Evolutionary conservation across 306 rosid species (phyloP).

Genomic region (Abrus precatorius): DNA sequence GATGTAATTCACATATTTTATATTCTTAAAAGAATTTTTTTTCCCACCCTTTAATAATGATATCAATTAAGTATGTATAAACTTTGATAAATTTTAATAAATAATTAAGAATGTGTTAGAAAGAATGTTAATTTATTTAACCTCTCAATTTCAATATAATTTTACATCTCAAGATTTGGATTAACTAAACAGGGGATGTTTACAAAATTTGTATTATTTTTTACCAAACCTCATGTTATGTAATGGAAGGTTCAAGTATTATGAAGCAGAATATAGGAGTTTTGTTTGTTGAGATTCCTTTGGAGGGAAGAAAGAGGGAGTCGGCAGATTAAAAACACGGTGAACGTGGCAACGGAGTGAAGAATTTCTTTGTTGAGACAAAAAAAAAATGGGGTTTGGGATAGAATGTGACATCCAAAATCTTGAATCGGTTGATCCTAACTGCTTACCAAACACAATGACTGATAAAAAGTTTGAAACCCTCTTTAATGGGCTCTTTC

Average conservation of each 20-base stretch:
- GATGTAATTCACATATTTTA: neutral
- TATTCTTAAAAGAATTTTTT: neutral
- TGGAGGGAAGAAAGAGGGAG: conserved; percentile 25
- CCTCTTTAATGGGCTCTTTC: neutral
- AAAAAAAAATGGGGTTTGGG: conserved; percentile 28
- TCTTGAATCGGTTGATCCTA: conserved; percentile 25
- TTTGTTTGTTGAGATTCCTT: conserved; percentile 29
- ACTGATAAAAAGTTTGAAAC: conserved; percentile 30
- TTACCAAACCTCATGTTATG: neutral
- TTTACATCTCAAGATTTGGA: neutral
- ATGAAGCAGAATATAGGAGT: neutral
- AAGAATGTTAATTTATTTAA: too few relatives aligned
- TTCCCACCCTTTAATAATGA: neutral
- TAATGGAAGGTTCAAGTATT: conserved; percentile 5
- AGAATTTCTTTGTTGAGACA: neutral
- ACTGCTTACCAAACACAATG: conserved; percentile 51
- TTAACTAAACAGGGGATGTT: neutral
- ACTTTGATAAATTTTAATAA: too few relatives aligned
- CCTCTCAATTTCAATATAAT: neutral
- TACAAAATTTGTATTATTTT: neutral
- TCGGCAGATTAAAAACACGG: too few relatives aligned
- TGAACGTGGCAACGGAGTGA: neutral
- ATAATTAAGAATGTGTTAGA: too few relatives aligned
- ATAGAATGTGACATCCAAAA: conserved; percentile 39
- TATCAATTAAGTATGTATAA: neutral